Evolutionary conservation across 2,329 filamentous ascomycete genomes (phyloP).

Genomic region (Pseudogymnoascus verrucosus): DNA sequence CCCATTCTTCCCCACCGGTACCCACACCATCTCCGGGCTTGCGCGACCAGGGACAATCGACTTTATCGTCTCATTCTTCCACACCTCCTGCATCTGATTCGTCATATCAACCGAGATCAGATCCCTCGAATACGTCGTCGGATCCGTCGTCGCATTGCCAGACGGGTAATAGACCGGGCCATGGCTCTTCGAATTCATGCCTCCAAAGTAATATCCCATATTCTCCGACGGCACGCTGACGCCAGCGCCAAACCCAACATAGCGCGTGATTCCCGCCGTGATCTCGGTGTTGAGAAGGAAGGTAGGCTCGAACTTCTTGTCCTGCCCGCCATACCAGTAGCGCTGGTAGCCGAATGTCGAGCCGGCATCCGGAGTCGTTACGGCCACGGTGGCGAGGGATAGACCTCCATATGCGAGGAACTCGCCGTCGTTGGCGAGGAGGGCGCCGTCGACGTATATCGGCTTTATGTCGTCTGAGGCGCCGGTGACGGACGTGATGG

Average conservation of each 20-base stretch:
- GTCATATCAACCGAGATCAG: conserved; percentile 56
- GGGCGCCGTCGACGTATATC: conserved; percentile 52
- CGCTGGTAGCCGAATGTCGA: conserved; percentile 37
- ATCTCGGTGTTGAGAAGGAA: conserved; percentile 36
- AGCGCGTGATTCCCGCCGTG: conserved; percentile 44
- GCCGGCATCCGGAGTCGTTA: too few relatives aligned
- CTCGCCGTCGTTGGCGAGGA: conserved; percentile 57
- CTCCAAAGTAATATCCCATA: conserved; percentile 63
- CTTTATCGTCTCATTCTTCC: conserved; percentile 50
- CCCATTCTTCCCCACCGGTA: conserved; percentile 69
- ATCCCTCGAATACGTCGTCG: conserved; percentile 39
- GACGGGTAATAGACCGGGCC: conserved; percentile 28
- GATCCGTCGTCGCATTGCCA: conserved; percentile 18
- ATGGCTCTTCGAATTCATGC: conserved; percentile 43
- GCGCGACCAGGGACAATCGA: conserved; percentile 44
- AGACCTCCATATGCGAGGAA: conserved; percentile 59
- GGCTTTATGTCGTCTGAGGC: conserved; percentile 44
- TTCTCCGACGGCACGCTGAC: conserved; percentile 62
- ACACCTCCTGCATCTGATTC: conserved; percentile 40
- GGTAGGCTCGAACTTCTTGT: conserved; percentile 35
- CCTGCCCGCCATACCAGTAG: conserved; percentile 42
- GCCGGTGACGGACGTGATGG: conserved; percentile 34
- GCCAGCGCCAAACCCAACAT: conserved; percentile 56
- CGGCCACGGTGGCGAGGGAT: conserved; percentile 14
- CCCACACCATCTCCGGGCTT: conserved; percentile 60